These are phyloP conservation scores for Xylaria scruposa DNA, from an alignment of 495 filamentous ascomycete genomes.

Conservation along the genomic window DNA sequence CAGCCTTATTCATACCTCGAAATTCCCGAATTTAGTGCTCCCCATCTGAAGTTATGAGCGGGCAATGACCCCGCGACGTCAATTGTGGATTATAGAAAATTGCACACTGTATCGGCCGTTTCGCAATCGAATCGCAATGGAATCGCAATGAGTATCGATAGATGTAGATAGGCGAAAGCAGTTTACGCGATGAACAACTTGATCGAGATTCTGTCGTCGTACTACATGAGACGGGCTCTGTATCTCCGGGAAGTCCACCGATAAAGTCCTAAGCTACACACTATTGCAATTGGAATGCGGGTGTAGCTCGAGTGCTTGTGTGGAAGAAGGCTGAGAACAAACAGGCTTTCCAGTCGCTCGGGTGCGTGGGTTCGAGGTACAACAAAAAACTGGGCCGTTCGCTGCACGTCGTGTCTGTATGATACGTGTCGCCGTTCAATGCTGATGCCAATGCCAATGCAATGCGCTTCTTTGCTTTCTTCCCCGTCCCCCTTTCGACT, in stretches of 20 bases:
- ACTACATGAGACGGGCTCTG: background rate
- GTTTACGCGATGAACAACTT: slow-evolving; percentile 5
- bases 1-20: slow-evolving; percentile 69
- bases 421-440: background rate
- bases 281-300: background rate
- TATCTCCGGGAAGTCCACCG: background rate
- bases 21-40: slow-evolving; percentile 85
- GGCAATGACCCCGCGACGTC: slow-evolving; percentile 34
- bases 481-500: slow-evolving; percentile 18
- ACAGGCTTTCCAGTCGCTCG: background rate
- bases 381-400: slow-evolving; percentile 18
- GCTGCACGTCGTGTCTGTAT: slow-evolving; percentile 11
- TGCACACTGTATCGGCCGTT: background rate
- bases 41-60: slow-evolving; percentile 54
- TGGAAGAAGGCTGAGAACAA: slow-evolving; percentile 4
- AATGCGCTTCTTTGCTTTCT: background rate
- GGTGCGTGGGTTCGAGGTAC: slow-evolving; percentile 9
- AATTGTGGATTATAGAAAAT: background rate
- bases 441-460: background rate
- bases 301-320: background rate
- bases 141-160: background rate
- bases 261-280: background rate
- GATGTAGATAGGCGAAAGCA: background rate
- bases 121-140: slow-evolving; percentile 4
- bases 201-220: background rate